These are phyloP conservation scores for Colletotrichum gigasporum DNA, from an alignment of 2,329 filamentous ascomycete genomes.

Conservation along the genomic window DNA sequence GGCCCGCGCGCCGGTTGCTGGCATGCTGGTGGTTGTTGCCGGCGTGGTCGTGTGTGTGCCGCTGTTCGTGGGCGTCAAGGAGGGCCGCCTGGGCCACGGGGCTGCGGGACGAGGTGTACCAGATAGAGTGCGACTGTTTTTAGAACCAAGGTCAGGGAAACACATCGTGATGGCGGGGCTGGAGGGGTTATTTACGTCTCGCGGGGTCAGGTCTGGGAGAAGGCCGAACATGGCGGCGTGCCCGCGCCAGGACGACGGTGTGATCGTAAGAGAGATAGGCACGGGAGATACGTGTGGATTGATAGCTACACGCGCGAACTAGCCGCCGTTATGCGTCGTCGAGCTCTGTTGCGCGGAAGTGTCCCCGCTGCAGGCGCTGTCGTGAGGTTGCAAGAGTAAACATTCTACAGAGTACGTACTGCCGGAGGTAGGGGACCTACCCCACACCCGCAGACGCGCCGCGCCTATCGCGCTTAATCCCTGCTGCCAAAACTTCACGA, in stretches of 20 bases:
- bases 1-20: conserved; percentile 44
- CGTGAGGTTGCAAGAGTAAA: conserved; percentile 26
- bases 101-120: conserved; percentile 74
- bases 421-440: neutral
- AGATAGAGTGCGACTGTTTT: conserved; percentile 74
- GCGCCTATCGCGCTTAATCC: conserved; percentile 31
- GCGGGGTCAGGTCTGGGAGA: conserved; percentile 74
- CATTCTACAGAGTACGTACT: conserved; percentile 28
- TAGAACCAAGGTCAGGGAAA: conserved; percentile 33
- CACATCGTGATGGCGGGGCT: neutral
- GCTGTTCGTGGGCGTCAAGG: conserved; percentile 43
- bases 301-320: neutral
- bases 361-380: conserved; percentile 6
- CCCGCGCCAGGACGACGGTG: neutral
- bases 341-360: neutral
- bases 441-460: conserved; percentile 25
- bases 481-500: conserved; percentile 20
- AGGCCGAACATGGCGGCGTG: conserved; percentile 64
- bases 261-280: neutral
- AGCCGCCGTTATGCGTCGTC: neutral
- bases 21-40: conserved; percentile 38
- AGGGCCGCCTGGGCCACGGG: conserved; percentile 49
- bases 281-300: too few species aligned
- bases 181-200: conserved; percentile 66
- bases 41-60: conserved; percentile 36